Evolutionary conservation across 768 basidiomycete genomes (phyloP), one percentile per base, ranked within the genome.

Genomic region (Gymnopilus dilepis): DNA sequence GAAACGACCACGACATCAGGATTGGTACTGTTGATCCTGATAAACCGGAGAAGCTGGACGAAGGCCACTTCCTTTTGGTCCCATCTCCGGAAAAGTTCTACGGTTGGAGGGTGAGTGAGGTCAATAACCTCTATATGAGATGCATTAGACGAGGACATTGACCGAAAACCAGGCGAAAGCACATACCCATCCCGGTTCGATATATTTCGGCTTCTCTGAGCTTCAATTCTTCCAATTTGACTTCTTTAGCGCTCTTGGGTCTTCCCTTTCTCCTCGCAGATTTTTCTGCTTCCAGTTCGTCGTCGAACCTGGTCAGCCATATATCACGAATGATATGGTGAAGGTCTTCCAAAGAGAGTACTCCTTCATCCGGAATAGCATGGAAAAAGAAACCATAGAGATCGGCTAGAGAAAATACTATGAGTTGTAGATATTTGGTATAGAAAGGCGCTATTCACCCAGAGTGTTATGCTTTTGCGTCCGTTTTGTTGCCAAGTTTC

Each of bases 161-260:
- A 6, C 42, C 54, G 50, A 56, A 52, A 31, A 28, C 50, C 30
- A 6, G 34, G 7, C 31, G 38, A 56, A 50, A 47, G 47, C 7
- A 71, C 88, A 63, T 69, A 92, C 92, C 93, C 70, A 95, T 81
- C 6, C 93, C 93, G 2, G 92, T 90, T 37, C 89, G 82, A 73
- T 95, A 95, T 58, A 84, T 77, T 62, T 94, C 92, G 17, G 76
- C 67, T 66, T 94, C 93, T 59, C 83, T 78, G 56, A 87, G 71
- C 68, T 86, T 88, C n/a, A 83, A 71, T 51, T 91, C 91, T 71
- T 93, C 90, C 37, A 94, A 69, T 67, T 85, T 86, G 24, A 72
- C 60, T 71, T 94, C 90, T 65, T 80, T 88, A 4, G 77, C 72
- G 67, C 87, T 90, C 73, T 92, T 92, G 41, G 93, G 88, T 42